Base-by-base conservation (phyloP, 2,329 filamentous ascomycete genomes). In the Fusarium vanettenii region DNA sequence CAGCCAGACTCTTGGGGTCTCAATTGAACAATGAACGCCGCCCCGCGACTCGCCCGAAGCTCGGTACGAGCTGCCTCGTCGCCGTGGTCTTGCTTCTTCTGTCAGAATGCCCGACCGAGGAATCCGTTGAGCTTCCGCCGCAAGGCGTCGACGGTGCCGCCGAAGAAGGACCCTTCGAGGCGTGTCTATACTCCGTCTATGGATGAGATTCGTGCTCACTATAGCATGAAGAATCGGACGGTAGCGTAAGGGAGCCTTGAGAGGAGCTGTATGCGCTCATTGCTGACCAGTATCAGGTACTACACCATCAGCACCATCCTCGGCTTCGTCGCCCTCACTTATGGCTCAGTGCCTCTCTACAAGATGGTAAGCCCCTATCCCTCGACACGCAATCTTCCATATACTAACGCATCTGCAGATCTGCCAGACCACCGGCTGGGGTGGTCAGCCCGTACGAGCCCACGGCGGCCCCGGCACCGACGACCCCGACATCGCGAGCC, bases 361-460 rank as follows among this genome's bases (percentile, higher is more conserved):
- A 96, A 96, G 83, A 96, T 95, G 92, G 93, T 94, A 82, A 45
- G 83, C 25, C 65, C n/a, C 16, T 37, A 29, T 33, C 37, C 7
- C n/a, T 16, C 6, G 8, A 8, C 0, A 6, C 18, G 2, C 16
- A 35, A n/a, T 18, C 8, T 6, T 31, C 9, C 20, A 6, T 11
- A 6, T 48, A 14, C 41, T 66, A 41, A 77, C 22, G 1, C 0
- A 7, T 35, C 9, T 6, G 6, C 75, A 94, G 91, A 95, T 96
- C 80, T 96, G 94, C 85, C 91, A 93, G 85, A 94, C 93, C 18
- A 95, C 93, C 14, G 94, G 96, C 79, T 98, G 95, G 95, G 95
- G 95, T 78, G 96, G 96, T 45, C 95, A 98, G 82, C 96, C 96
- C 35, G 90, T 98, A 74, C 94, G 95, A 81, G 95, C 95, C 55